A percentile compares a stretch with the other conserved stretches of the same genome.
Conservation (phyloP, 148 eudicot species). For the Cornus kousa region DNA sequence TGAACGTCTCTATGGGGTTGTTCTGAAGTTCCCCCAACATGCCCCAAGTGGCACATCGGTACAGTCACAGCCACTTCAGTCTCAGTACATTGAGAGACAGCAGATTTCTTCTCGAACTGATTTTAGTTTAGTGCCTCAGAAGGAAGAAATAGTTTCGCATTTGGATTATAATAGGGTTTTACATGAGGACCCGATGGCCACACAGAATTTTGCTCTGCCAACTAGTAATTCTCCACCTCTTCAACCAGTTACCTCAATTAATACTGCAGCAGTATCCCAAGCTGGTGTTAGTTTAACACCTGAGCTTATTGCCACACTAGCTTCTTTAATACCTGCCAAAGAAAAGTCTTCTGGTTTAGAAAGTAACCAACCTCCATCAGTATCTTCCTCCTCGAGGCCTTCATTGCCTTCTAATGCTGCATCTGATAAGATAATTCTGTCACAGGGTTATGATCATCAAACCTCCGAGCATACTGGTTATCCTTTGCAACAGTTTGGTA, state of each 20-base stretch:
- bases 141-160: constrained; percentile 34
- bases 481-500: constrained; percentile 40
- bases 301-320: constrained; percentile 82
- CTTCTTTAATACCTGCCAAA: constrained; percentile 60
- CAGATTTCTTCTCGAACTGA: constrained; percentile 35
- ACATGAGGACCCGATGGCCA: constrained; percentile 32
- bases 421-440: constrained; percentile 17
- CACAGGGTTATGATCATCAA: constrained; percentile 53
- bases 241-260: constrained; percentile 32
- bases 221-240: constrained; percentile 19
- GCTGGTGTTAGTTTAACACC: constrained; percentile 68
- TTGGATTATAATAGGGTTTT: constrained; percentile 34
- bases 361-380: constrained; percentile 29
- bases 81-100: constrained; percentile 39
- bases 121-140: constrained; percentile 32
- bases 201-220: constrained; percentile 31
- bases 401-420: constrained; percentile 20
- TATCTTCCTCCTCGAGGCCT: constrained; percentile 28
- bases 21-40: constrained; percentile 66
- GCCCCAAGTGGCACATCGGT: constrained; percentile 34
- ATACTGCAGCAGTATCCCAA: constrained; percentile 40
- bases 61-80: constrained; percentile 37
- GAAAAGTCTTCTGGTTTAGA: constrained; percentile 40
- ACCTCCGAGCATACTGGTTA: constrained; percentile 38
- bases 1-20: constrained; percentile 91